Base-by-base conservation (phyloP, 164 flowering plant genomes). In the Kingdonia uniflora region DNA sequence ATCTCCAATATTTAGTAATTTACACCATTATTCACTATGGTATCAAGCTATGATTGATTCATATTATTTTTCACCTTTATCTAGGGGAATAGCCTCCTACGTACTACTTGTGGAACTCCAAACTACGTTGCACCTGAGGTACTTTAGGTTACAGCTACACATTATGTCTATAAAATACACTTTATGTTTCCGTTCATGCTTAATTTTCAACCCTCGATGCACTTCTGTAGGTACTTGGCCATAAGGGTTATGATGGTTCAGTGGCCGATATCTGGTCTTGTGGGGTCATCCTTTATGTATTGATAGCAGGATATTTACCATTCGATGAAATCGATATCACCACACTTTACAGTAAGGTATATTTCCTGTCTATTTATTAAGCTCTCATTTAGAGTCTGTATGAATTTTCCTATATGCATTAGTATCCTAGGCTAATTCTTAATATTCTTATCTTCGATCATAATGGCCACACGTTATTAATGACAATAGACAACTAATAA, bases 51-150 rank as follows among this genome's bases (percentile, higher is more conserved):
- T 11, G 8, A 20, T 21, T 21, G 8, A 11, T 4, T 47, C 8
- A 21, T 47, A 11, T 5, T 10, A 3, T 47, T 20, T 11, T 2
- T 47, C 12, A 64, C 15, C 46, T 53, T 68, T 64, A 16, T 33
- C n/a, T 50, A 94, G 99, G 99, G 95, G 52, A 86, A 76, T 41
- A 77, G 69, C 66, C 65, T 94, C 49, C 83, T 94, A n/a, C 77
- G 74, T 58, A 94, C 99, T 50, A 94, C 99, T n/a, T 94, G 99
- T 78, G 99, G 99, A 44, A 94, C 99, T 57, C 99, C 99, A 1
- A 94, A 94, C 63, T 94, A 94, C 66, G 97, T 94, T 49, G 99
- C 99, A 48, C 99, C 97, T 5, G 97, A 94, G 99, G 99, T 94
- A 77, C 19, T 48, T 25, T 50, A 2, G 21, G 39, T 11, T 10